These are phyloP conservation scores for Macadamia integrifolia DNA, from an alignment of 164 flowering plant species.

Conservation along the genomic window DNA sequence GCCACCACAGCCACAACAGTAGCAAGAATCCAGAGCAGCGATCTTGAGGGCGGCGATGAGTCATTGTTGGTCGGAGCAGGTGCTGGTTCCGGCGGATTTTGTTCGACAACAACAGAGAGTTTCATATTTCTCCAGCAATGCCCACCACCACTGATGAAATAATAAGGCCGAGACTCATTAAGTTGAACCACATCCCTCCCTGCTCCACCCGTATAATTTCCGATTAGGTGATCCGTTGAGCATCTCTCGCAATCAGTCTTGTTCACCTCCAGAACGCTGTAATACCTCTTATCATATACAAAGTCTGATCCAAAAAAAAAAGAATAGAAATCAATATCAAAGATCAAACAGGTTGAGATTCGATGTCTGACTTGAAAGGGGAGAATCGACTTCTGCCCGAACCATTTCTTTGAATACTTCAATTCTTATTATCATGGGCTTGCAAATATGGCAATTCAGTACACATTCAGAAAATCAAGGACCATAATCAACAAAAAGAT, in stretches of 20 bases:
- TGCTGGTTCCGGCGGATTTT: conserved; percentile 26
- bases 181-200: conserved; percentile 69
- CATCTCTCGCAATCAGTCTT: conserved; percentile 51
- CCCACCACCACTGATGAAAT: conserved; percentile 55
- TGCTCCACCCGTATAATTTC: conserved; percentile 50
- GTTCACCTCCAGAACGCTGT: conserved; percentile 61
- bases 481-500: too few species aligned
- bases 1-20: too few species aligned
- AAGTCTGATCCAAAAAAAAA: conserved; percentile 31
- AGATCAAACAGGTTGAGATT: not conserved
- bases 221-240: conserved; percentile 39
- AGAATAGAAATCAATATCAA: too few species aligned
- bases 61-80: not conserved
- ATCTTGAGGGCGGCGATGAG: too few species aligned
- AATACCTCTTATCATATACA: conserved; percentile 55
- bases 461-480: too few species aligned
- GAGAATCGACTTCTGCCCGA: not conserved
- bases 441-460: too few species aligned
- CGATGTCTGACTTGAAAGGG: not conserved
- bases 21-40: too few species aligned
- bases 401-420: too few species aligned
- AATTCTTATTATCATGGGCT: too few species aligned
- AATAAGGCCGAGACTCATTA: conserved; percentile 39
- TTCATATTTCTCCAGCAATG: conserved; percentile 58
- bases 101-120: conserved; percentile 34